Evolutionary conservation across 352 stramenopile genomes (phyloP).

Genomic region (Albugo candida): DNA sequence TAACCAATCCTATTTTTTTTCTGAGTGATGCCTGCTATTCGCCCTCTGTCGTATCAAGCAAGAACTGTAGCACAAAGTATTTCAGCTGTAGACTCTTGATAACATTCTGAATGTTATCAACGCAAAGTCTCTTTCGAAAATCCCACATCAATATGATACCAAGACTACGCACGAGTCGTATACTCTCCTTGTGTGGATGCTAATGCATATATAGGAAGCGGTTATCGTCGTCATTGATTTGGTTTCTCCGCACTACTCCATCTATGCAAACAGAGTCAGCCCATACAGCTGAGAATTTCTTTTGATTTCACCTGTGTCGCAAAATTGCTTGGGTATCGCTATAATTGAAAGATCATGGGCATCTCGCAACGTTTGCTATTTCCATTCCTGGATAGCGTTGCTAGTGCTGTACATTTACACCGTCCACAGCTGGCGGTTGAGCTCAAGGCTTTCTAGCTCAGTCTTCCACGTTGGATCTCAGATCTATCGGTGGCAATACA

Average conservation of each 20-base stretch:
- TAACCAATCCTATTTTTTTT: no score
- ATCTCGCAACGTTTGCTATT: conserved; percentile 40
- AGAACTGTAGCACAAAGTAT: background rate
- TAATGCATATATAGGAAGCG: conserved; percentile 41
- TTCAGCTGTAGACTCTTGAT: background rate
- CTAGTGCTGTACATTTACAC: conserved; percentile 62
- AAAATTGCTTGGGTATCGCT: conserved; percentile 48
- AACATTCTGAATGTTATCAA: conserved; percentile 39
- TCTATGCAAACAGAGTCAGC: conserved; percentile 50
- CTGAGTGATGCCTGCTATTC: no score
- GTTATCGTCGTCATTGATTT: conserved; percentile 43
- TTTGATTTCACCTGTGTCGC: conserved; percentile 44
- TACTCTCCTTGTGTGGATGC: conserved; percentile 37
- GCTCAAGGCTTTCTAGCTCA: conserved; percentile 3
- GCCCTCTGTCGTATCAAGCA: no score
- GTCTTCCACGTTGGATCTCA: conserved; percentile 2
- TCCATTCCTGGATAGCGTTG: conserved; percentile 41
- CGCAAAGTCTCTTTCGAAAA: conserved; percentile 23
- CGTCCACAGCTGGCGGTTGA: conserved; percentile 35
- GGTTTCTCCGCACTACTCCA: conserved; percentile 34
- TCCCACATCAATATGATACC: conserved; percentile 38
- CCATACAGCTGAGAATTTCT: conserved; percentile 31
- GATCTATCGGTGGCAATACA: conserved; percentile 47
- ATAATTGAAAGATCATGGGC: conserved; percentile 26
- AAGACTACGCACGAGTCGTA: conserved; percentile 45